Base-by-base conservation (phyloP, 2,329 filamentous ascomycete species). In the Ramichloridium luteum region DNA sequence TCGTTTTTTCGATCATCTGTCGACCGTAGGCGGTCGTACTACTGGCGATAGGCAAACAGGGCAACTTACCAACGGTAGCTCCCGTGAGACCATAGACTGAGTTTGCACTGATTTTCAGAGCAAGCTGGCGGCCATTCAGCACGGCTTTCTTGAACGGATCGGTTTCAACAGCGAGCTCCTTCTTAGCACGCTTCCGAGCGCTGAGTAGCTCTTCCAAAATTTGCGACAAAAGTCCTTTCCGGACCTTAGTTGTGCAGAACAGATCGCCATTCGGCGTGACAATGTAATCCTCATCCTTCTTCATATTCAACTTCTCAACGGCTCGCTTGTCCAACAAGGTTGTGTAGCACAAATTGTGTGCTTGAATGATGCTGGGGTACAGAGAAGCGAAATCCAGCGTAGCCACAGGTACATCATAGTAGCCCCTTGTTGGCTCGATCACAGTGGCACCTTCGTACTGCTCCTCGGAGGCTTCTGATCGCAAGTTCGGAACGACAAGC, bases 1-100 rank as follows among this genome's bases (percentile, higher is more conserved):
- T 96, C 1, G 90, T 96, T 61, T 78, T 90, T 58, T 96, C 88
- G 64, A 98, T 98, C 90, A 98, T 98, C 54, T 94, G 81, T 48
- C 90, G 83, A 45, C 90, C 90, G 50, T 93, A 98, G 63, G 81
- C 85, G 2, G 90, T 98, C 10, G 90, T 96, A 60, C 85, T 93
- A 63, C 85, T 93, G 38, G 90, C 90, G 56, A 98, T 96, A 25
- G 81, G 76, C 37, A 98, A 65, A 66, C 90, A 98, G 0, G 90
- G 90, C 25, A 98, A 67, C 55, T 98, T 98, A 51, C 90, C 90
- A 17, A 85, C 85, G 1, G 86, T 96, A 2, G 90, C 92, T 59
- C 90, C 90, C 5, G 90, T 98, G 42, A 98, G 65, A 65, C 90
- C 90, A 60, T 98, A 98, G 16, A 98, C 90, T 55, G 81, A 92